Evolutionary conservation across 768 basidiomycete species (phyloP), one percentile per base, ranked within the genome.

Genomic region (Amanita thiersii): DNA sequence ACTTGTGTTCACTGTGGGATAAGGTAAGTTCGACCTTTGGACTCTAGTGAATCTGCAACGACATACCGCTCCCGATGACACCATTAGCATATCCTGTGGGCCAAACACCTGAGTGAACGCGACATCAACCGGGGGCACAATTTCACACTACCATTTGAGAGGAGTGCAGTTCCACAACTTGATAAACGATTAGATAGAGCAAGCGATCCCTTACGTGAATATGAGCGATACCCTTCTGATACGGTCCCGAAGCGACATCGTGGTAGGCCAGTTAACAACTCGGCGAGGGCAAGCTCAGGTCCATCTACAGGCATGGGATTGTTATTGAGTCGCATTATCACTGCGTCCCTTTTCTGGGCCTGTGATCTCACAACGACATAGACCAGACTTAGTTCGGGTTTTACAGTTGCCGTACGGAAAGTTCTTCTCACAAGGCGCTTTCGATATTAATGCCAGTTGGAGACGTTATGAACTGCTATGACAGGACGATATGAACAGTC

Each of bases 141-240:
- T 5, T 6, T 23, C 35, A 44, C 19, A 33, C 8, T 60, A 83
- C 86, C 87, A 58, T 91, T 88, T 19, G 86, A 88, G 63, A 91
- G 89, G 33, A 90, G 66, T 30, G 88, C 87, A 2, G 88, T 91
- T 55, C 87, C 87, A 56, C 87, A 89, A 11, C 86, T 87, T 48
- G 39, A 40, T 39, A 33, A 25, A 39, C 30, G 30, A 42, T 47
- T 15, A 45, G 23, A 23, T 31, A 25, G 28, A 17, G 8, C 9
- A 10, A 30, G 26, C 29, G 3, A 15, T 32, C 9, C 25, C 81
- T 37, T 50, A 87, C 86, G 86, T 87, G 56, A 90, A 90, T 55
- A 90, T 86, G 56, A 90, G 77, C 39, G 85, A 86, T 47, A 90
- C 78, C 47, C 77, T 73, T 50, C 57, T 60, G 33, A 75, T 48